Percentiles rank a stretch among this genome's conserved stretches.
Conservation (phyloP, 2,329 filamentous ascomycete species). For the Arthrobotrys iridis region DNA sequence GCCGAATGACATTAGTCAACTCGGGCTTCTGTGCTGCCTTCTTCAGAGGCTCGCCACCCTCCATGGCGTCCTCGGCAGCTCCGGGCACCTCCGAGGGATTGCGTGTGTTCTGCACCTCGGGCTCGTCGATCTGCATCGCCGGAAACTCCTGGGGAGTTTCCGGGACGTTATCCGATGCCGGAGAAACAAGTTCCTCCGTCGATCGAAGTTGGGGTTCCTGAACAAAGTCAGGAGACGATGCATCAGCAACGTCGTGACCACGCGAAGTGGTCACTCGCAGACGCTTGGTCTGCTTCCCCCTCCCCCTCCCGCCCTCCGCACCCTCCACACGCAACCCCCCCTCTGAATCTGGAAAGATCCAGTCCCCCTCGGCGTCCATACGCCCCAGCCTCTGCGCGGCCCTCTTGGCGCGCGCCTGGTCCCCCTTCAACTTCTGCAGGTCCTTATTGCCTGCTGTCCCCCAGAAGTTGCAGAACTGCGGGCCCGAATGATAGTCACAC, state of each 20-base stretch:
- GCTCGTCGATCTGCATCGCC: constrained; percentile 34
- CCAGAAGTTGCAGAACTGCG: constrained; percentile 39
- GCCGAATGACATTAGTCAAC: constrained; percentile 24
- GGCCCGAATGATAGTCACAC: constrained; percentile 34
- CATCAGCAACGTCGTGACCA: constrained; percentile 23
- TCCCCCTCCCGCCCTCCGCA: constrained; percentile 19
- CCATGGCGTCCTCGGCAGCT: constrained; percentile 20
- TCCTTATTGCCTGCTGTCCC: constrained; percentile 48
- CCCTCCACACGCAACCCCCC: constrained; percentile 7
- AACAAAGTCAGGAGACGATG: constrained; percentile 39
- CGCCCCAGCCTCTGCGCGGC: constrained; percentile 31
- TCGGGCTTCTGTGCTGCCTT: constrained; percentile 13
- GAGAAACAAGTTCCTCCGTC: constrained; percentile 43
- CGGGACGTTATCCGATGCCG: constrained; percentile 44
- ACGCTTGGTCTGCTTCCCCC: constrained; percentile 29
- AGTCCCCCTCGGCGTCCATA: constrained; percentile 30
- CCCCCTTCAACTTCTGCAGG: constrained; percentile 35
- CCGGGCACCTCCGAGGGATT: constrained; percentile 8
- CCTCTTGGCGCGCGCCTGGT: constrained; percentile 44
- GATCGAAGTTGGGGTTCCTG: constrained; percentile 28
- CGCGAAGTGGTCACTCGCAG: constrained; percentile 16
- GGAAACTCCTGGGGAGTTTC: constrained; percentile 33
- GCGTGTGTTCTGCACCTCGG: constrained; percentile 15
- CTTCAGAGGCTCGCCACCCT: constrained; percentile 1
- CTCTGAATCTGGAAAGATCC: constrained; percentile 42